Conservation (phyloP, 108 stramenopile species). For the Pseudonitzschia multiseries region DNA sequence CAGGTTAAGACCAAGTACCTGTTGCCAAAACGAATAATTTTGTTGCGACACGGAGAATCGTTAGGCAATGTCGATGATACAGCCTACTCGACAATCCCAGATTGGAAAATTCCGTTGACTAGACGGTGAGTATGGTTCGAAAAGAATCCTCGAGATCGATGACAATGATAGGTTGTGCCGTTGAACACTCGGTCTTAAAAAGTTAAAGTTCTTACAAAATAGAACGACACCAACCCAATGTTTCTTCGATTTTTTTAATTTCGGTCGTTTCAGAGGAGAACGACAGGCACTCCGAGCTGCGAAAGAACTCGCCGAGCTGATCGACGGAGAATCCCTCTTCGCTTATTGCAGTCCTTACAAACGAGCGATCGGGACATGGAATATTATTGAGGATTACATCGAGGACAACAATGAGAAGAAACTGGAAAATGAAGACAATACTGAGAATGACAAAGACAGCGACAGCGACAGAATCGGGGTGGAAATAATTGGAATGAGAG, state of each 20-base stretch:
- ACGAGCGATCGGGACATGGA: conserved; percentile 49
- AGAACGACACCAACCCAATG: background rate
- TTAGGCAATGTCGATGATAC: conserved; percentile 74
- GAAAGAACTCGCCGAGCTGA: conserved; percentile 23
- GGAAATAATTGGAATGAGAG: conserved; percentile 49
- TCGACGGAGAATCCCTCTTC: conserved; percentile 34
- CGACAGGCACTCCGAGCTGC: conserved; percentile 30
- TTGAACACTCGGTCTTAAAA: no score
- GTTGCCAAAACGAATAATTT: conserved; percentile 61
- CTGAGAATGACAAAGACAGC: background rate
- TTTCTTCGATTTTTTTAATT: background rate
- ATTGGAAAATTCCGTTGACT: conserved; percentile 74
- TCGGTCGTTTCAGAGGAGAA: conserved; percentile 21
- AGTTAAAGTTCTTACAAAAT: background rate
- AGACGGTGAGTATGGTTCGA: conserved; percentile 10
- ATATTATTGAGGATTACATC: conserved; percentile 28
- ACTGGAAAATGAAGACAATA: background rate
- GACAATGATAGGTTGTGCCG: background rate
- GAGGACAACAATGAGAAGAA: background rate
- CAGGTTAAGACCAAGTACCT: conserved; percentile 7
- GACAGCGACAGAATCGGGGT: conserved; percentile 13
- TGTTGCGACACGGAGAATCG: conserved; percentile 73
- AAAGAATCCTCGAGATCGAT: background rate
- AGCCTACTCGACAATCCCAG: conserved; percentile 64
- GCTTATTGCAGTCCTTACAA: conserved; percentile 54